Evolutionary conservation across 805 yeast species (phyloP).

Genomic region (Candida caryicola): DNA sequence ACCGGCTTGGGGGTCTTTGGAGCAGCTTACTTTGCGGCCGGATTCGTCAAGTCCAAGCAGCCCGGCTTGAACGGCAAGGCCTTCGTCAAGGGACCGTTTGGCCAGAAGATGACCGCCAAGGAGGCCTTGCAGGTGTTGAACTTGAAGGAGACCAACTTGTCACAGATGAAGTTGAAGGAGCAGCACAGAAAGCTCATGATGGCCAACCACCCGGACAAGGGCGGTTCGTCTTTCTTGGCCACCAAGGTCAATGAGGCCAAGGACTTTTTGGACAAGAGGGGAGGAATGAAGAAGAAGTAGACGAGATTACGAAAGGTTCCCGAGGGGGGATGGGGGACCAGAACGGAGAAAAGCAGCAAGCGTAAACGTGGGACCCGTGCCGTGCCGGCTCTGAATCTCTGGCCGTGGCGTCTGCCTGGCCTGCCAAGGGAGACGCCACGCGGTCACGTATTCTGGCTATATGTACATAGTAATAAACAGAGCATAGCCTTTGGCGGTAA

Average conservation of each 20-base stretch:
- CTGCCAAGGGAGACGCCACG: too few relatives aligned
- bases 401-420: too few relatives aligned
- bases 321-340: too few relatives aligned
- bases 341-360: too few relatives aligned
- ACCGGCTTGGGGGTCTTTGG: constrained; percentile 69
- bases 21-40: constrained; percentile 62
- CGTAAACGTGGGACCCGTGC: too few relatives aligned
- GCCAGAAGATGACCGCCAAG: constrained; percentile 80
- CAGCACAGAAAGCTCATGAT: constrained; percentile 82
- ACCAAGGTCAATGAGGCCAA: constrained; percentile 92
- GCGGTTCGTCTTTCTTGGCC: constrained; percentile 87
- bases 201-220: constrained; percentile 91
- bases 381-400: too few relatives aligned
- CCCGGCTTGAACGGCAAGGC: constrained; percentile 68
- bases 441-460: too few relatives aligned
- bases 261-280: constrained; percentile 72
- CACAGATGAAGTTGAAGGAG: constrained; percentile 66
- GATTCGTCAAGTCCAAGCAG: constrained; percentile 60
- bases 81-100: constrained; percentile 86
- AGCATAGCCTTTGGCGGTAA: too few relatives aligned
- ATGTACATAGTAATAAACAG: too few relatives aligned
- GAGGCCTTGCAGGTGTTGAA: constrained; percentile 87
- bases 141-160: constrained; percentile 61
- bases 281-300: constrained; percentile 44
- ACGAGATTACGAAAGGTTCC: not conserved